These are phyloP conservation scores for Parsonsia alboflavescens DNA, from an alignment of 257 asterid species.

Conservation along the genomic window DNA sequence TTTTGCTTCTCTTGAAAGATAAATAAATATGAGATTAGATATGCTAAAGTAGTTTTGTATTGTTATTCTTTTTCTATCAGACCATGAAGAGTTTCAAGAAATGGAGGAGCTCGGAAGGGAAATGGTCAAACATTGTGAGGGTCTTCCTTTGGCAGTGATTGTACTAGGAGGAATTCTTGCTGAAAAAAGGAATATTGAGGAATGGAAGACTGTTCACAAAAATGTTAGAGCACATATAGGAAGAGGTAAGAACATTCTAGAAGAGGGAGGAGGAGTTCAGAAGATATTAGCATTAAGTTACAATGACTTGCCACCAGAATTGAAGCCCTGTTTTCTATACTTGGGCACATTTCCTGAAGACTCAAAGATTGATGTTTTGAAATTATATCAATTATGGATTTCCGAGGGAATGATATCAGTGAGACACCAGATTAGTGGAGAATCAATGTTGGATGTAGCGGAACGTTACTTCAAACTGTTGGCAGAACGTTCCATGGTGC, in stretches of 20 bases:
- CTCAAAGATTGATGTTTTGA: no score
- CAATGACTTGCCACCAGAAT: not conserved
- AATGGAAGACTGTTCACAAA: not conserved
- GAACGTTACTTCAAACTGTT: no score
- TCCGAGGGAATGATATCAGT: slow-evolving; percentile 6
- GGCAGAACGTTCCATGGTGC: no score
- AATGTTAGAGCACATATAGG: not conserved
- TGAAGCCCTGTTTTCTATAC: no score
- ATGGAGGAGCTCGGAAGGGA: not conserved
- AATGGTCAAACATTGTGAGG: slow-evolving; percentile 8
- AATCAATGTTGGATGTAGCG: no score
- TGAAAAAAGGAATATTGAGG: not conserved
- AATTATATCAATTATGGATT: no score
- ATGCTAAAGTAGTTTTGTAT: no score
- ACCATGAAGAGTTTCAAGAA: not conserved
- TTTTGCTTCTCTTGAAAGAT: no score
- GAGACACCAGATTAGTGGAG: not conserved
- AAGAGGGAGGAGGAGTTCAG: not conserved
- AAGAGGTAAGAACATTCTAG: no score
- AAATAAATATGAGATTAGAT: no score
- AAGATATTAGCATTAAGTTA: not conserved
- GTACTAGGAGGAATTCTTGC: slow-evolving; percentile 15
- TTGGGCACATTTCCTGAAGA: no score
- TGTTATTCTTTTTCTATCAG: not conserved
- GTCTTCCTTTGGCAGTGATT: slow-evolving; percentile 10